Evolutionary conservation across 2,329 filamentous ascomycete genomes (phyloP), one percentile per base, ranked within the genome.

Genomic region (Capronia epimyces): DNA sequence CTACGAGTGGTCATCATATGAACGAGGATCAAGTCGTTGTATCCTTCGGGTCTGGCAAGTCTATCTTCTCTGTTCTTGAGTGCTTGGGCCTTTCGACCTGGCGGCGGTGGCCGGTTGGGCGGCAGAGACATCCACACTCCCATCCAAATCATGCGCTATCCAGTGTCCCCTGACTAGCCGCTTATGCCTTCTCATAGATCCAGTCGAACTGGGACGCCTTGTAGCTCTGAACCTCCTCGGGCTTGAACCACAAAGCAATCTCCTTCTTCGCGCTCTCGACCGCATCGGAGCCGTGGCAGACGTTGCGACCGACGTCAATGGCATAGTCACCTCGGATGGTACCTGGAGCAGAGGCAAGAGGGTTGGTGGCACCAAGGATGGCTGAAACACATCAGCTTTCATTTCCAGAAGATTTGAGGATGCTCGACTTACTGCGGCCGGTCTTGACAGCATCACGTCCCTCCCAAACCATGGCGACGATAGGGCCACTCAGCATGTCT

Each of bases 251-350:
- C 71, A 97, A 84, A 68, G 85, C 86, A 71, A 98, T 98, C 82
- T 98, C 93, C 87, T 97, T 96, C 86, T 97, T 83, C 76, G 93
- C 93, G 79, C 83, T 95, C 84, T 98, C 93, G 75, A 98, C 91
- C 71, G 81, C 84, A 82, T 98, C 93, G 75, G 89, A 96, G 72
- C 93, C 93, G 84, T 98, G 93, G 87, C 91, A 97, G 78, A 97
- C 89, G 81, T 98, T 98, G 75, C 91, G 89, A 77, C 93, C 93
- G 71, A 89, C 85, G 67, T 89, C 84, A 66, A 91, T 87, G 73
- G 87, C 86, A 73, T 73, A 89, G 80, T 91, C 86, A 75, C 89
- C 91, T 78, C 93, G 91, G 82, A 98, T 98, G 79, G 93, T 98
- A 72, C 93, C 93, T 61, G 93, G 93, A 67, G 85, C 83, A 52